A percentile compares a stretch with the other conserved stretches of the same genome.
Evolutionary conservation across 495 filamentous ascomycete genomes (phyloP).

Genomic region (Lasiosphaeria hispida): DNA sequence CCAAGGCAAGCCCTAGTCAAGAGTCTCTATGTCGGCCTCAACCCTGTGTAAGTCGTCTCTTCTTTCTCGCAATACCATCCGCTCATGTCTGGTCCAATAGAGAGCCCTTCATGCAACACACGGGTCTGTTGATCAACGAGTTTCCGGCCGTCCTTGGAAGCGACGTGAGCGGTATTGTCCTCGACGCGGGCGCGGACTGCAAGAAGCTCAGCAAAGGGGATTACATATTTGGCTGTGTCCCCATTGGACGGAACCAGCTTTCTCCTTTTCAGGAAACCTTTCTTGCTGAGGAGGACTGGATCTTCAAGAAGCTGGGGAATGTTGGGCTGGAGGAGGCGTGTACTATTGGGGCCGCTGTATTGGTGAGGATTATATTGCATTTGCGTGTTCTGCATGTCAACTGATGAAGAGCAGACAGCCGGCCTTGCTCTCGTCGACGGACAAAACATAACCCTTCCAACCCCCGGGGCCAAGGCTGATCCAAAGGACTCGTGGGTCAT

Average conservation of each 20-base stretch:
- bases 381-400: neutral
- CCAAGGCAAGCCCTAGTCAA: conserved; percentile 57
- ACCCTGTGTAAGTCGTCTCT: conserved; percentile 30
- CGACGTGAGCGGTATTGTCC: conserved; percentile 65
- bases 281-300: conserved; percentile 40
- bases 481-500: conserved; percentile 43
- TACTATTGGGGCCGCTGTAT: conserved; percentile 39
- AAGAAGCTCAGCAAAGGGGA: conserved; percentile 37
- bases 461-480: conserved; percentile 16
- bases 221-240: conserved; percentile 41
- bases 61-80: neutral
- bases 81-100: conserved; percentile 5
- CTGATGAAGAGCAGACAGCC: conserved; percentile 22
- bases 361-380: conserved; percentile 22
- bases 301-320: conserved; percentile 31
- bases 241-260: conserved; percentile 36
- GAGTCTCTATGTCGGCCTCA: conserved; percentile 55
- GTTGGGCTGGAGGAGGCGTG: conserved; percentile 35
- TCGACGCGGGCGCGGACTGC: conserved; percentile 52
- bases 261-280: conserved; percentile 49
- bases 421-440: conserved; percentile 26
- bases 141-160: conserved; percentile 51
- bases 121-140: conserved; percentile 19
- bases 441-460: conserved; percentile 27
- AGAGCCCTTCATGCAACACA: conserved; percentile 23